Percentiles rank a stretch among this genome's conserved stretches.
phyloP scores from a whole-genome alignment of 2,329 filamentous ascomycete species.

The Xylariaceae sp. region DNA sequence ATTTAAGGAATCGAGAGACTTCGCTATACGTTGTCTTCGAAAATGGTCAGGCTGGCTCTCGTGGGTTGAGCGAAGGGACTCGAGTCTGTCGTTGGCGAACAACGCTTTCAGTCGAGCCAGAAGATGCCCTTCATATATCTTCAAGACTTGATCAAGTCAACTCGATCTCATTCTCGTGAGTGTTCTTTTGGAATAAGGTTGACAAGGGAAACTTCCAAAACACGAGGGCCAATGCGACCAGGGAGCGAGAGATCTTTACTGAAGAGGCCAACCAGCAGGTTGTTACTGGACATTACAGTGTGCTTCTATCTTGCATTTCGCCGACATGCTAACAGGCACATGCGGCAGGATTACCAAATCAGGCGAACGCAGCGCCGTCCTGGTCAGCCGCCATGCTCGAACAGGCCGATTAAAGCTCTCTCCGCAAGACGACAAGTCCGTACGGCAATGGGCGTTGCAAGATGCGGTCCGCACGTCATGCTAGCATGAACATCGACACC shows the following conservation, averaged over 20 bases:
- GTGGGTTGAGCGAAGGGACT: background rate
- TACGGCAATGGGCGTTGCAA: background rate
- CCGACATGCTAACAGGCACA: background rate
- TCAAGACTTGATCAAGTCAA: background rate
- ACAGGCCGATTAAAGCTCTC: background rate
- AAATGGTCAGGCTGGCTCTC: background rate
- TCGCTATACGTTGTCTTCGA: background rate
- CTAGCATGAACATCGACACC: constrained; percentile 5
- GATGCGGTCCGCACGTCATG: constrained; percentile 2
- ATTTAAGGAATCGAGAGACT: background rate
- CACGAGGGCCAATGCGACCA: background rate
- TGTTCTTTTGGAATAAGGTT: background rate
- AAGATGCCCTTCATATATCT: background rate
- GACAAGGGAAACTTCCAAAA: background rate
- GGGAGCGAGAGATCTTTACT: background rate
- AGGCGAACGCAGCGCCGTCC: background rate
- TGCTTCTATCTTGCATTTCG: background rate
- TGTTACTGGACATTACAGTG: background rate
- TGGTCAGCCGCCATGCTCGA: background rate
- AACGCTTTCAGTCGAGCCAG: too few relatives aligned
- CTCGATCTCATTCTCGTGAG: background rate
- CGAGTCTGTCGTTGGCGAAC: too few relatives aligned
- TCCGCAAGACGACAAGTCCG: background rate
- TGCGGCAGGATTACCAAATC: background rate
- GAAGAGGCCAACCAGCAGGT: background rate